phyloP scores from a whole-genome alignment of 140 eudicot genomes.

The Bidens hawaiensis region DNA sequence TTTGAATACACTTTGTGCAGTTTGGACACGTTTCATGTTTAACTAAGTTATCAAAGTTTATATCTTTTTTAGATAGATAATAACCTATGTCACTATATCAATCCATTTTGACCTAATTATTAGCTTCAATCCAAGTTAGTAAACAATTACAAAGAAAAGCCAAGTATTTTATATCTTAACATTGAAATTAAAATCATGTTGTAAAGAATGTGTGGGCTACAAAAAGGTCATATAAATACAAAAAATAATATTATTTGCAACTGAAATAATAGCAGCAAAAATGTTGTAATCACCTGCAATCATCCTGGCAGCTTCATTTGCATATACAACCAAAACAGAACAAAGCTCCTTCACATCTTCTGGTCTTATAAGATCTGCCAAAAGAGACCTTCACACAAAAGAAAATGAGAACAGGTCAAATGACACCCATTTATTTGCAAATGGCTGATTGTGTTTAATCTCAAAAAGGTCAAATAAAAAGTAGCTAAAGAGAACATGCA shows the following conservation, averaged over 20 bases:
- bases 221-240: conserved; percentile 13
- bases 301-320: conserved; percentile 77
- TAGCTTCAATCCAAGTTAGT: not conserved
- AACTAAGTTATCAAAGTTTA: not conserved
- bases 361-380: conserved; percentile 80
- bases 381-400: conserved; percentile 59
- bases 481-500: not conserved
- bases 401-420: not conserved
- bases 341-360: conserved; percentile 87
- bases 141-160: conserved; percentile 7
- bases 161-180: not conserved
- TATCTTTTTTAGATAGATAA: too few relatives aligned
- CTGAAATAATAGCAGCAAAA: not conserved
- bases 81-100: too few relatives aligned
- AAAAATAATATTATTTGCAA: not conserved
- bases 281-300: conserved; percentile 50
- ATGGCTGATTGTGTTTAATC: conserved; percentile 6
- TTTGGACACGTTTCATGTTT: not conserved
- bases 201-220: not conserved
- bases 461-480: not conserved
- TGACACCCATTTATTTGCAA: not conserved
- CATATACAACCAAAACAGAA: conserved; percentile 73
- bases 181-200: not conserved
- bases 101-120: not conserved
- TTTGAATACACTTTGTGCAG: not conserved